Conservation (phyloP, 2,329 filamentous ascomycete genomes). For the Escovopsis weberi region DNA sequence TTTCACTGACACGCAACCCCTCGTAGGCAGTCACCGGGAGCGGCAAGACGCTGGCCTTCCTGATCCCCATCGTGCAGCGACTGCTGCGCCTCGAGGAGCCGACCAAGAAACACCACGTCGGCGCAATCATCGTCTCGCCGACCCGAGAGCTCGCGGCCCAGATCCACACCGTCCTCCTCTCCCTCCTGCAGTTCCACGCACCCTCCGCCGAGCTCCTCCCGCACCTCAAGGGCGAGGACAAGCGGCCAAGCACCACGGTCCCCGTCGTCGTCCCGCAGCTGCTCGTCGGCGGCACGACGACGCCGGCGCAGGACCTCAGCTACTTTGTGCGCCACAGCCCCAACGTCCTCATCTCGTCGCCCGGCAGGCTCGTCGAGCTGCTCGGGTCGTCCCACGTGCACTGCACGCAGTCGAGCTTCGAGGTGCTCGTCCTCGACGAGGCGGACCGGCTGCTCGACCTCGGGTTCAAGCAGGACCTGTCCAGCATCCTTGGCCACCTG, state of each 20-base stretch:
- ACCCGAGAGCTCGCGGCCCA: slow-evolving; percentile 82
- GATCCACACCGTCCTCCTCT: slow-evolving; percentile 68
- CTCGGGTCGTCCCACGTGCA: slow-evolving; percentile 77
- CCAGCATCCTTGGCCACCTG: slow-evolving; percentile 67
- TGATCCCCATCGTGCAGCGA: slow-evolving; percentile 72
- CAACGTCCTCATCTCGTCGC: slow-evolving; percentile 82
- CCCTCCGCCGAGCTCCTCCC: slow-evolving; percentile 56
- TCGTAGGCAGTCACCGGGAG: slow-evolving; percentile 69
- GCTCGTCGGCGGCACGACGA: slow-evolving; percentile 65
- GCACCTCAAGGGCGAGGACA: slow-evolving; percentile 39
- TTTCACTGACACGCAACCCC: background rate
- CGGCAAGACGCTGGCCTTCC: slow-evolving; percentile 77
- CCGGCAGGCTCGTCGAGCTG: slow-evolving; percentile 77
- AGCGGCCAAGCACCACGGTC: slow-evolving; percentile 30
- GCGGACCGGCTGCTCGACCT: slow-evolving; percentile 85
- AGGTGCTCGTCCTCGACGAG: slow-evolving; percentile 85
- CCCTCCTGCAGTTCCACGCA: slow-evolving; percentile 68
- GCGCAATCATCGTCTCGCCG: slow-evolving; percentile 81
- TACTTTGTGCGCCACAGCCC: slow-evolving; percentile 71
- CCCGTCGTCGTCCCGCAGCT: slow-evolving; percentile 68
- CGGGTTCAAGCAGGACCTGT: slow-evolving; percentile 83
- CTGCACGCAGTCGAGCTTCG: slow-evolving; percentile 77
- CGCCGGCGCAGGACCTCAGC: slow-evolving; percentile 74
- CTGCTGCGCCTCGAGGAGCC: slow-evolving; percentile 68
- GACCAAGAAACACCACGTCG: slow-evolving; percentile 78